These are phyloP conservation scores for Aspergillus sp. DNA, from an alignment of 2,329 filamentous ascomycete genomes.

Conservation along the genomic window DNA sequence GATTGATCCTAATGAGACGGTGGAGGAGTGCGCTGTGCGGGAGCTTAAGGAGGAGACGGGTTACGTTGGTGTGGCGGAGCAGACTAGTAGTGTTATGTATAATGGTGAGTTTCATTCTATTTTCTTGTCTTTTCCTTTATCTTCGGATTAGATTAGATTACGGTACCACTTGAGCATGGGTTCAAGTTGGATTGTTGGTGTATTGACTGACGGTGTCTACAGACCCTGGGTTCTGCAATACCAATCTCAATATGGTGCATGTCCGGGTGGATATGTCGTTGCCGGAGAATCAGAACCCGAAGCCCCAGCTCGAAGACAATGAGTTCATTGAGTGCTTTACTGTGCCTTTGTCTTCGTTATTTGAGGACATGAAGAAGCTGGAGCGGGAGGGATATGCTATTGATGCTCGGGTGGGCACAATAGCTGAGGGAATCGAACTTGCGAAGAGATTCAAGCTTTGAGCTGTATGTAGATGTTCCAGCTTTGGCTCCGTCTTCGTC, in stretches of 20 bases:
- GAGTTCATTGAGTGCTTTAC: constrained; percentile 82
- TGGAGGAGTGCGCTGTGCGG: constrained; percentile 57
- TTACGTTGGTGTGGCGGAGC: constrained; percentile 54
- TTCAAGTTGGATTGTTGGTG: no score
- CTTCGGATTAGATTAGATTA: no score
- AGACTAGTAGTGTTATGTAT: constrained; percentile 47
- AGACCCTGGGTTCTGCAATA: constrained; percentile 54
- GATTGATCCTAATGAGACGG: constrained; percentile 59
- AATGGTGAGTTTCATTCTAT: constrained; percentile 39
- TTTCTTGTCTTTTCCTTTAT: not conserved
- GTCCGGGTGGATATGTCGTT: constrained; percentile 69
- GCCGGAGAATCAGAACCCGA: constrained; percentile 68
- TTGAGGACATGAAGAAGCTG: constrained; percentile 65
- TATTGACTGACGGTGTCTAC: not conserved
- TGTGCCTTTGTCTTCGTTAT: constrained; percentile 64
- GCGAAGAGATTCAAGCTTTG: constrained; percentile 54
- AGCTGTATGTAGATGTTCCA: constrained; percentile 38
- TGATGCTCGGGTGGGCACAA: constrained; percentile 73
- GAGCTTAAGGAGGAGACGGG: constrained; percentile 66
- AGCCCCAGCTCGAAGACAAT: constrained; percentile 72
- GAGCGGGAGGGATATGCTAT: constrained; percentile 74
- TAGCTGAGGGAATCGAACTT: constrained; percentile 76
- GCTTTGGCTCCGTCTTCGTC: constrained; percentile 15
- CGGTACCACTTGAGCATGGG: no score
- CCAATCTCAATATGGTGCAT: constrained; percentile 62